Evolutionary conservation across 495 filamentous ascomycete species (phyloP), one percentile per base, ranked within the genome.

Genomic region (Penicillium coprophilum): DNA sequence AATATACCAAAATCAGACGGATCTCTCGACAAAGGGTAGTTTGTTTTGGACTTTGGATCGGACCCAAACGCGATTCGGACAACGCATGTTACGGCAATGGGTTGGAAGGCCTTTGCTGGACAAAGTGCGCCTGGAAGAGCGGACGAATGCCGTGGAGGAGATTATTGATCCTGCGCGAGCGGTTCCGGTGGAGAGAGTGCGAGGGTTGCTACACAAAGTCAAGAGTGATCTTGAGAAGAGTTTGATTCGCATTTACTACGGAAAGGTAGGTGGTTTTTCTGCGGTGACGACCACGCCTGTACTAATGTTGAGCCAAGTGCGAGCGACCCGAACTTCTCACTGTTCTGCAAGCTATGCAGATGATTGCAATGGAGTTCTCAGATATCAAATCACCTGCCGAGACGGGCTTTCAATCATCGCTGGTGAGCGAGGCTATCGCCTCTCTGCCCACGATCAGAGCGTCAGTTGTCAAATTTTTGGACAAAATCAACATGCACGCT

Each of bases 11-110:
- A 99, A 99, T 58, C 85, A 91, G 58, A 97, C 94, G 0, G 93
- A 99, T 65, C 81, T 92, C 52, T 82, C 82, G 0, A 82, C 86
- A 43, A 95, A 89, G 61, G 94, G 95, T 1, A 96, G 92, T 68
- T 78, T 99, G 15, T 89, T 97, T 69, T 99, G 94, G 94, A 91
- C 92, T 0, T 73, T 99, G 24, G 91, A 99, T 69, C 90, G 94
- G 53, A 99, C 94, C 1, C 81, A 85, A 45, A 99, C 94, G 0
- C 85, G 90, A 5, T 96, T 96, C 62, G 94, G 94, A 2, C 89
- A 91, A 59, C 80, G 94, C 28, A 76, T 97, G 40, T 78, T 99
- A 44, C 83, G 94, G 27, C 96, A 92, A 64, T 99, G 94, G 94
- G 91, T 99, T 51, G 94, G 94, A 4, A 81, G 93, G 38, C 94